Evolutionary conservation across 106 monocot species (phyloP), one percentile per base, ranked within the genome.

Genomic region (Dendrobium huoshanense): DNA sequence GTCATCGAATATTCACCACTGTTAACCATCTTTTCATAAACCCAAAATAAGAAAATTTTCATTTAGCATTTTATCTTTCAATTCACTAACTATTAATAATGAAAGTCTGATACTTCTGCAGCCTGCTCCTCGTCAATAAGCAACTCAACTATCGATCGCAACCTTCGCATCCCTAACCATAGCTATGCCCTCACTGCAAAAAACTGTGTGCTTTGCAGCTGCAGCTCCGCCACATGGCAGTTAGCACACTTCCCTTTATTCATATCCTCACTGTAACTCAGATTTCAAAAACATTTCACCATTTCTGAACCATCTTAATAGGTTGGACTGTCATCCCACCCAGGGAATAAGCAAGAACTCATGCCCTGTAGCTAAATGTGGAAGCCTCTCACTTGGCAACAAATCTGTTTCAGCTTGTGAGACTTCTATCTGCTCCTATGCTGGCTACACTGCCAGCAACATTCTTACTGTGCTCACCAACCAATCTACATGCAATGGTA

Each of bases 121-220:
- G 89, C 85, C 40, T 90, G 89, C 49, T 80, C 87, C 47, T 90
- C 89, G 24, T 82, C 80, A 7, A 90, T 90, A 43, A 80, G 75
- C 54, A 85, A 47, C 27, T 75, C 73, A 2, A 67, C 87, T 7
- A 2, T 83, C 11, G 89, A 90, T 48, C 75, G 56, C 56, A 75
- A 75, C 61, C 77, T 90, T 0, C 87, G 27, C 18, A 72, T 90
- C 37, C 80, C 89, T 1, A 90, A 87, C 51, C 85, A 85, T 9
- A 90, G 87, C 56, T 87, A 87, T 51, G 80, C 79, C 4, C 84
- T 87, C 44, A 90, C 89, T 18, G 89, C 89, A 9, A 83, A 81
- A 31, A 76, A 85, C 51, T 90, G 89, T 27, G 43, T 90, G 70
- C 74, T 55, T 18, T 90, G 89, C 78, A 80, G 80, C 80, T 90